Percentiles rank a stretch among this genome's conserved stretches.
These are phyloP conservation scores for Elsinoe ampelina DNA, from an alignment of 2,329 filamentous ascomycete genomes.

Conservation along the genomic window DNA sequence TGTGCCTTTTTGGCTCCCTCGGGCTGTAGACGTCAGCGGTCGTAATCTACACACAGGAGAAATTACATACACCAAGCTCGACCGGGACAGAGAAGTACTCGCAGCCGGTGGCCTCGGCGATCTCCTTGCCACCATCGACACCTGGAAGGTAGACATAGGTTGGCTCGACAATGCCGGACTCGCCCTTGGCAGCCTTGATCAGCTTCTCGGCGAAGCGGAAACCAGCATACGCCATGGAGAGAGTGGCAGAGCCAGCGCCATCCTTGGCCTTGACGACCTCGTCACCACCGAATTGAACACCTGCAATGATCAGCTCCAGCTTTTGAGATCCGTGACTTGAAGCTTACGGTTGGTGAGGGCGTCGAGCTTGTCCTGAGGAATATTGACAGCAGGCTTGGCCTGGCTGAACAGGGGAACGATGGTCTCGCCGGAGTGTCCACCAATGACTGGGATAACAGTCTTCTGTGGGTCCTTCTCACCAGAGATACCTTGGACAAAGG, in stretches of 20 bases:
- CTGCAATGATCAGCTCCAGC: conserved; percentile 27
- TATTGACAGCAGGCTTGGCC: conserved; percentile 66
- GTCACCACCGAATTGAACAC: conserved; percentile 93
- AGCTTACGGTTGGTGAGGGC: conserved; percentile 70
- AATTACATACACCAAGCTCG: conserved; percentile 75
- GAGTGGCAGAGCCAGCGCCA: conserved; percentile 77
- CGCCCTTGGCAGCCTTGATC: conserved; percentile 76
- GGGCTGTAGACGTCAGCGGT: conserved; percentile 43
- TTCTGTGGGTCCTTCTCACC: conserved; percentile 76
- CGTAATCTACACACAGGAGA: not conserved
- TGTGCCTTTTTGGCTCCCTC: conserved; percentile 77
- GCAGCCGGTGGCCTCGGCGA: conserved; percentile 69
- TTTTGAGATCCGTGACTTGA: not conserved
- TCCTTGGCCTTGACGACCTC: conserved; percentile 95
- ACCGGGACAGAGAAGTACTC: conserved; percentile 97
- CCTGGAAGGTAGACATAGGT: conserved; percentile 93
- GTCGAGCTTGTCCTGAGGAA: conserved; percentile 84
- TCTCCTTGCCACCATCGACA: conserved; percentile 74
- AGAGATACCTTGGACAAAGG: conserved; percentile 78
- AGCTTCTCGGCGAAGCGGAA: conserved; percentile 94
- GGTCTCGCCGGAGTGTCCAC: conserved; percentile 95
- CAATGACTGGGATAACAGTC: conserved; percentile 82
- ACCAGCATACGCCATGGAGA: conserved; percentile 93
- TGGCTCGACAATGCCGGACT: conserved; percentile 88
- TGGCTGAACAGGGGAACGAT: conserved; percentile 97